A percentile compares a stretch with the other conserved stretches of the same genome.
These are phyloP conservation scores for Debaryomyces udenii DNA, from an alignment of 1,139 yeast genomes.

Conservation along the genomic window DNA sequence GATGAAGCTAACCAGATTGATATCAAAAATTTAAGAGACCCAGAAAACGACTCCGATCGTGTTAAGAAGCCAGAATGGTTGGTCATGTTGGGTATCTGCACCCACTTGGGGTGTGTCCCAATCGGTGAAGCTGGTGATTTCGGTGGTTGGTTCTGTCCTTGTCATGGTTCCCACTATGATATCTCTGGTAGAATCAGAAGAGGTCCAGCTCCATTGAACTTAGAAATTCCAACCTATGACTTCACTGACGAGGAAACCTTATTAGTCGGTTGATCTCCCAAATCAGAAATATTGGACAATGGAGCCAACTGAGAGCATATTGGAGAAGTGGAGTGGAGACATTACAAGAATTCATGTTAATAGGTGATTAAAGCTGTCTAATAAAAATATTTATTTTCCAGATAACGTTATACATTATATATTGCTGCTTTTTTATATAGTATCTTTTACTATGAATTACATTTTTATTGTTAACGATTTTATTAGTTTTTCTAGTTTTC, in stretches of 20 bases:
- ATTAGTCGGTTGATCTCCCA: slow-evolving; percentile 60
- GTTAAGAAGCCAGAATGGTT: slow-evolving; percentile 98
- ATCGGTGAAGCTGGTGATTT: slow-evolving; percentile 99
- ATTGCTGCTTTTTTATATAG: slow-evolving; percentile 9
- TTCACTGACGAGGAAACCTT: slow-evolving; percentile 78
- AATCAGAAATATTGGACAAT: slow-evolving; percentile 2
- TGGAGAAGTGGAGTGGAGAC: slow-evolving; percentile 2
- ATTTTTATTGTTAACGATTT: slow-evolving; percentile 12
- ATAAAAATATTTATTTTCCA: slow-evolving; percentile 11
- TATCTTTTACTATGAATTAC: slow-evolving; percentile 7
- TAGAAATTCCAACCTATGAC: slow-evolving; percentile 93
- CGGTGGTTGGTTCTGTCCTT: slow-evolving; percentile 99
- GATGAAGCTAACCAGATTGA: slow-evolving; percentile 90
- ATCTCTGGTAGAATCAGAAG: slow-evolving; percentile 99
- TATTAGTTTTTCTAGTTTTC: slow-evolving; percentile 11
- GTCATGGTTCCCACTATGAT: slow-evolving; percentile 99
- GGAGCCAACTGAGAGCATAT: slow-evolving; percentile 5
- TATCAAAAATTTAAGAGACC: slow-evolving; percentile 81
- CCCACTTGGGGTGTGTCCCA: slow-evolving; percentile 99
- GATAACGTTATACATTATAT: slow-evolving; percentile 10
- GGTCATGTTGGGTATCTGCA: slow-evolving; percentile 98
- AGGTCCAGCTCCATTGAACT: slow-evolving; percentile 99
- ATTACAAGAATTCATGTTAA: slow-evolving; percentile 10
- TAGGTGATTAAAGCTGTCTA: slow-evolving; percentile 9
- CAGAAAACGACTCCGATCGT: slow-evolving; percentile 90